Percentiles rank a stretch among this genome's conserved stretches.
Conservation (phyloP, 139 green algal species). For the Spirogloea muscicola region DNA sequence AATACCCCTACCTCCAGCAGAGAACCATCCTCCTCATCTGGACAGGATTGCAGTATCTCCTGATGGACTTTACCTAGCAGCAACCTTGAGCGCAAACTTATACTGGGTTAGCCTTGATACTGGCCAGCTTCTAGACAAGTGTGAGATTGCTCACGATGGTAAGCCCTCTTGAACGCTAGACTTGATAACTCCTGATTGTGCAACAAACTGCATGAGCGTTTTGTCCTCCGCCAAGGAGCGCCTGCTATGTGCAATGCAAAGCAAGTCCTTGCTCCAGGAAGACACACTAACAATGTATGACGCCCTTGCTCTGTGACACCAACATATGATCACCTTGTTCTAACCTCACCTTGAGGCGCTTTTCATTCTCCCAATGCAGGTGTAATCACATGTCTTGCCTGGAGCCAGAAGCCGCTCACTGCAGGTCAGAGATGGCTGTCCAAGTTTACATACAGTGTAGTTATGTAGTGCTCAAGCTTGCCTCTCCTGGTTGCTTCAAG, state of each 20-base stretch:
- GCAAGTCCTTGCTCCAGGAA: no score
- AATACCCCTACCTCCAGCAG: slow-evolving; percentile 4
- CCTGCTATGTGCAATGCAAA: no score
- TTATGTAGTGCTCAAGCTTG: neutral
- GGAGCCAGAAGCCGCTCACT: slow-evolving; percentile 12
- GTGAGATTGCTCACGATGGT: slow-evolving; percentile 39
- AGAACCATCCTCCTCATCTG: neutral
- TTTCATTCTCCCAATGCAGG: slow-evolving; percentile 9
- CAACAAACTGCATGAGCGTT: no score
- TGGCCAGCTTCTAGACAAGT: slow-evolving; percentile 10
- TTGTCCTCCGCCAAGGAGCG: neutral
- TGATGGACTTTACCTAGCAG: slow-evolving; percentile 19
- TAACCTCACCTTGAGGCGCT: neutral
- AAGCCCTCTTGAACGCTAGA: neutral
- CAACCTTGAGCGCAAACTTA: neutral
- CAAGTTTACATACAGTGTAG: slow-evolving; percentile 2
- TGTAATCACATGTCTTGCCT: slow-evolving; percentile 27
- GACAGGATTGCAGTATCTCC: slow-evolving; percentile 32
- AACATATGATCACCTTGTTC: neutral
- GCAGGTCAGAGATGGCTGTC: slow-evolving; percentile 11
- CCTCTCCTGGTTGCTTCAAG: neutral
- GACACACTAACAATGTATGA: no score
- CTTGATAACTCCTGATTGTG: neutral
- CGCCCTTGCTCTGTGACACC: neutral
- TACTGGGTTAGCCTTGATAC: slow-evolving; percentile 16